phyloP scores from a whole-genome alignment of 495 filamentous ascomycete genomes.

The Aspergillus homomorphus region DNA sequence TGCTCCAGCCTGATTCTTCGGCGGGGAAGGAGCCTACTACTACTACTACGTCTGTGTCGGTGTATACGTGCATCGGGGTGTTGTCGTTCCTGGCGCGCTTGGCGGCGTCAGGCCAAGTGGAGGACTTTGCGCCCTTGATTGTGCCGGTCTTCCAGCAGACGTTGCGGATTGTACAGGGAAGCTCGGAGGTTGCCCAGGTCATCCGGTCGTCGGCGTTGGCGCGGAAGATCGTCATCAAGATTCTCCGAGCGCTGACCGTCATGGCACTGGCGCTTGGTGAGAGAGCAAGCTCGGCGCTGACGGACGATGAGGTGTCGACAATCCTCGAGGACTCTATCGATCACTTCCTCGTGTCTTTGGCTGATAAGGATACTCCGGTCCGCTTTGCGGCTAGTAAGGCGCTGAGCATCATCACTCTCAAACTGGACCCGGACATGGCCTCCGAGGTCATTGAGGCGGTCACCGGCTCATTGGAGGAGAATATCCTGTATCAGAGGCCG shows the following conservation, averaged over 20 bases:
- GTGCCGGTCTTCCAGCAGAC: conserved; percentile 48
- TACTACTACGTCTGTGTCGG: conserved; percentile 32
- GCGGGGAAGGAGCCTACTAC: neutral
- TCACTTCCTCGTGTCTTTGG: conserved; percentile 63
- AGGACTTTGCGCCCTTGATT: conserved; percentile 51
- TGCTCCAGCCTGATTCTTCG: conserved; percentile 40
- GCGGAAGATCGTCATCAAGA: conserved; percentile 78
- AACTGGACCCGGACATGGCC: conserved; percentile 74
- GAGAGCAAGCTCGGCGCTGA: conserved; percentile 31
- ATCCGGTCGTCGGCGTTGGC: conserved; percentile 70
- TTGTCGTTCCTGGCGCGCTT: conserved; percentile 76
- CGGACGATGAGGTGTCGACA: conserved; percentile 44
- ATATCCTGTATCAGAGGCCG: conserved; percentile 64
- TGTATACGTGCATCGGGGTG: conserved; percentile 66
- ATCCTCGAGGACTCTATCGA: conserved; percentile 61
- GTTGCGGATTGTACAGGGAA: conserved; percentile 37
- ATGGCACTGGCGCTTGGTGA: conserved; percentile 53
- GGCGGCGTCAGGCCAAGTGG: conserved; percentile 53
- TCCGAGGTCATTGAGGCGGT: conserved; percentile 83
- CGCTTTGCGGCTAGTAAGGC: conserved; percentile 89
- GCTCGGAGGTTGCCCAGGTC: conserved; percentile 38
- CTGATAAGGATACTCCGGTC: conserved; percentile 85
- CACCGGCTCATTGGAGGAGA: conserved; percentile 67
- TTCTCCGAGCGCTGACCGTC: conserved; percentile 66
- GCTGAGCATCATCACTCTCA: conserved; percentile 77